Evolutionary conservation across 805 yeast species (phyloP).

Genomic region (Cyberlindnera americana): DNA sequence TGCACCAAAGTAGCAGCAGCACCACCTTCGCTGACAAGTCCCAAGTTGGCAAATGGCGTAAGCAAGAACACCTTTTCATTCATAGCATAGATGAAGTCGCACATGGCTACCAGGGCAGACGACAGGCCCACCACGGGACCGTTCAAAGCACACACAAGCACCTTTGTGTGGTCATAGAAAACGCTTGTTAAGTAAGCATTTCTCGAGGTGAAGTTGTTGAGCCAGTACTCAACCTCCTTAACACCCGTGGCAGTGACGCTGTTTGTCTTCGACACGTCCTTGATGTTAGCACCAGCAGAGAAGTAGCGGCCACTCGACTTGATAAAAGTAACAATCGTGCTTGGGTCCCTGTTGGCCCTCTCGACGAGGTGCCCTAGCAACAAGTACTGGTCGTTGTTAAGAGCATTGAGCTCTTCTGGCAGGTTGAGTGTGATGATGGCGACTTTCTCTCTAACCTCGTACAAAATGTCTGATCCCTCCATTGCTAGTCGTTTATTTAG

Average conservation of each 20-base stretch:
- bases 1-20: slow-evolving; percentile 62
- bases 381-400: slow-evolving; percentile 61
- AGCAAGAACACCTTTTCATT: slow-evolving; percentile 55
- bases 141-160: slow-evolving; percentile 69
- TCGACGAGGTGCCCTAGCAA: slow-evolving; percentile 55
- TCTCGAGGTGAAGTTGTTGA: slow-evolving; percentile 59
- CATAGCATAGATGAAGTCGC: slow-evolving; percentile 72
- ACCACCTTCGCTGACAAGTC: slow-evolving; percentile 81
- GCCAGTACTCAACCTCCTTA: slow-evolving; percentile 41
- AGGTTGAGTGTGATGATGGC: slow-evolving; percentile 64
- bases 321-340: slow-evolving; percentile 60
- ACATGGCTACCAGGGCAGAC: slow-evolving; percentile 68
- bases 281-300: slow-evolving; percentile 82
- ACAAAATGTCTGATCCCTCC: slow-evolving; percentile 29
- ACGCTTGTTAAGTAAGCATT: slow-evolving; percentile 67
- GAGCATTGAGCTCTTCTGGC: slow-evolving; percentile 62
- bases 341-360: slow-evolving; percentile 58
- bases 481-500: too few relatives aligned
- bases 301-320: slow-evolving; percentile 72
- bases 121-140: slow-evolving; percentile 86
- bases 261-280: slow-evolving; percentile 23
- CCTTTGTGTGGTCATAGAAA: slow-evolving; percentile 66
- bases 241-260: slow-evolving; percentile 23
- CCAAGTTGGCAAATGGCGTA: slow-evolving; percentile 78
- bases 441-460: slow-evolving; percentile 38